Evolutionary conservation across 441 rosid species (phyloP).

Genomic region (Euphorbia schlechtendalii): DNA sequence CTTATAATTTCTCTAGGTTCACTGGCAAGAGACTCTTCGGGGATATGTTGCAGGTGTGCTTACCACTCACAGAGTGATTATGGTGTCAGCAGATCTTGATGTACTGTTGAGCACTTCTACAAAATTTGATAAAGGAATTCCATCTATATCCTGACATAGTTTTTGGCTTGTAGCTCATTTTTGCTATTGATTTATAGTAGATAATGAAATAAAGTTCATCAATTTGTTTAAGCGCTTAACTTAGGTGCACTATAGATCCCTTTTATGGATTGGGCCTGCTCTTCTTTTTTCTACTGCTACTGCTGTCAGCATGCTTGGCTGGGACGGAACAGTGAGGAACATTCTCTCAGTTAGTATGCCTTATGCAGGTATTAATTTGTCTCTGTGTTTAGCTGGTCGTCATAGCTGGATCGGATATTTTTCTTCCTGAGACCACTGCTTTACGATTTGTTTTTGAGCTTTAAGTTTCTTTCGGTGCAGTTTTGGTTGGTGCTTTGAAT

Average conservation of each 20-base stretch:
- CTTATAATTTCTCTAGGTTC: conserved; percentile 45
- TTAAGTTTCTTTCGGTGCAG: conserved; percentile 39
- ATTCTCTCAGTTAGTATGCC: conserved; percentile 87
- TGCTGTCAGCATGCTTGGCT: conserved; percentile 80
- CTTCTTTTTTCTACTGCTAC: conserved; percentile 92
- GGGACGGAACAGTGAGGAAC: conserved; percentile 96
- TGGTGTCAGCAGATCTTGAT: conserved; percentile 87
- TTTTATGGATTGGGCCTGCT: conserved; percentile 98
- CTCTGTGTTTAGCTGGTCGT: conserved; percentile 6
- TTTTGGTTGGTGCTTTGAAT: conserved; percentile 87
- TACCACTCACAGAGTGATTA: conserved; percentile 88
- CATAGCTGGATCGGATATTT: not conserved
- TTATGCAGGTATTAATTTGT: conserved; percentile 55
- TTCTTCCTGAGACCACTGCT: not conserved
- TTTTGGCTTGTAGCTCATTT: conserved; percentile 14
- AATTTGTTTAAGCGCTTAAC: conserved; percentile 53
- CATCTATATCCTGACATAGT: conserved; percentile 79
- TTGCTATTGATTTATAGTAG: conserved; percentile 2
- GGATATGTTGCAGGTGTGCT: conserved; percentile 93
- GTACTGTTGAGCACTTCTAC: conserved; percentile 76
- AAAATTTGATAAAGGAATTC: conserved; percentile 89
- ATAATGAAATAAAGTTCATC: conserved; percentile 15
- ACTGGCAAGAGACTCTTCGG: conserved; percentile 90
- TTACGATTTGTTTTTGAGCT: conserved; percentile 6
- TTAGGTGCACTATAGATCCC: conserved; percentile 70